phyloP scores from a whole-genome alignment of 164 flowering plant genomes.

The Vitis rotundifolia region DNA sequence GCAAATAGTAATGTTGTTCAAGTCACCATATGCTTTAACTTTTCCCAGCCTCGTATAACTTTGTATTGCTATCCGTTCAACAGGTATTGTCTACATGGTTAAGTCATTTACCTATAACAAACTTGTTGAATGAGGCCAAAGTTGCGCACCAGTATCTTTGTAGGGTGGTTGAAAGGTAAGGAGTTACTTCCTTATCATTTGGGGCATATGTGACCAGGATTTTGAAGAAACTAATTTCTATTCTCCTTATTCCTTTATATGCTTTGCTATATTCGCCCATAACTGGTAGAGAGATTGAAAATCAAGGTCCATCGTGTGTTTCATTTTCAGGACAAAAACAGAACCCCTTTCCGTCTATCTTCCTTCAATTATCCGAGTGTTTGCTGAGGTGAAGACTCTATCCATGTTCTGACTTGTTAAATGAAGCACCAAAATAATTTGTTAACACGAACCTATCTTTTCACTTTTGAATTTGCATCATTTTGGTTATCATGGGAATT shows the following conservation, averaged over 20 bases:
- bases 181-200: too few relatives aligned
- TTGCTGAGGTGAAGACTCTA: not conserved
- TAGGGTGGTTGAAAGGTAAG: constrained; percentile 12
- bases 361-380: not conserved
- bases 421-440: too few relatives aligned
- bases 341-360: constrained; percentile 1
- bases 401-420: too few relatives aligned
- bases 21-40: too few relatives aligned
- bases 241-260: not conserved
- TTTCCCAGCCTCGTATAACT: not conserved
- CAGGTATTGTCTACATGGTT: constrained; percentile 15
- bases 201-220: not conserved
- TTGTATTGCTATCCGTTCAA: not conserved
- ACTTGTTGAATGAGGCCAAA: constrained; percentile 9
- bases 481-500: too few relatives aligned
- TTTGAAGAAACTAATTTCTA: not conserved
- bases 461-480: too few relatives aligned
- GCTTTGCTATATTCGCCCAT: too few relatives aligned
- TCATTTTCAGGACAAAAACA: not conserved
- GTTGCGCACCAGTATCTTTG: constrained; percentile 4
- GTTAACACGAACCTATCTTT: too few relatives aligned
- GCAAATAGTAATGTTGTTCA: too few relatives aligned
- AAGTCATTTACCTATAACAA: constrained; percentile 6
- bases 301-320: not conserved
- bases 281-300: too few relatives aligned